These are phyloP conservation scores for Bruguiera hainesii DNA, from an alignment of 441 rosid genomes.

Conservation along the genomic window DNA sequence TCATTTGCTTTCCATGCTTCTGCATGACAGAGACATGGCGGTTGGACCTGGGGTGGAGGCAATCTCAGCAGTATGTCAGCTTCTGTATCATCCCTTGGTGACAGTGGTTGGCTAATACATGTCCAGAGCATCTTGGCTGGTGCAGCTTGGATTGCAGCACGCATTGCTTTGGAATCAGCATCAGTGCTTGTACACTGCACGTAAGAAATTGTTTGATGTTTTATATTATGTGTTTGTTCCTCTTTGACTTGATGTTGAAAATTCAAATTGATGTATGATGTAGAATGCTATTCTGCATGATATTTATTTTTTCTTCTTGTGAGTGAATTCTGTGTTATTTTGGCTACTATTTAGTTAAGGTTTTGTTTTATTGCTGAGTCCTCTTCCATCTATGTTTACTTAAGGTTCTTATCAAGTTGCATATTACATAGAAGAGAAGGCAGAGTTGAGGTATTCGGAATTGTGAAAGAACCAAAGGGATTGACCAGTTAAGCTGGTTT, in stretches of 20 bases:
- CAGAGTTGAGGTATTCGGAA: neutral
- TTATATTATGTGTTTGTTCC: neutral
- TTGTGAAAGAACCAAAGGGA: neutral
- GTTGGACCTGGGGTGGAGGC: conserved; percentile 99
- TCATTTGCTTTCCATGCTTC: conserved; percentile 21
- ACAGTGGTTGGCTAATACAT: conserved; percentile 98
- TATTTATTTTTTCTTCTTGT: neutral
- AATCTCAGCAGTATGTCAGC: conserved; percentile 99
- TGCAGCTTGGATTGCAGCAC: conserved; percentile 99
- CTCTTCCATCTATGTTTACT: neutral
- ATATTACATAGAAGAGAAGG: neutral
- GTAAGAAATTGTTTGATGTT: conserved; percentile 37
- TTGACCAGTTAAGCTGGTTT: neutral
- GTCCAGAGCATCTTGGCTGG: conserved; percentile 97
- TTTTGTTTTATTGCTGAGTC: conserved; percentile 5
- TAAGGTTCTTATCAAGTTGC: neutral
- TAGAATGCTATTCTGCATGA: neutral
- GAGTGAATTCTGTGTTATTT: neutral
- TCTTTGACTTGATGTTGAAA: neutral
- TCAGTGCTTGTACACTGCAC: conserved; percentile 99
- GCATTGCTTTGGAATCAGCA: conserved; percentile 87
- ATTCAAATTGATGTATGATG: neutral
- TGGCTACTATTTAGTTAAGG: conserved; percentile 3
- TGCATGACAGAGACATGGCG: conserved; percentile 83
- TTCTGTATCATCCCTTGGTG: conserved; percentile 97